Evolutionary conservation across 2,329 filamentous ascomycete genomes (phyloP), one percentile per base, ranked within the genome.

Genomic region (Cytospora schulzeri): DNA sequence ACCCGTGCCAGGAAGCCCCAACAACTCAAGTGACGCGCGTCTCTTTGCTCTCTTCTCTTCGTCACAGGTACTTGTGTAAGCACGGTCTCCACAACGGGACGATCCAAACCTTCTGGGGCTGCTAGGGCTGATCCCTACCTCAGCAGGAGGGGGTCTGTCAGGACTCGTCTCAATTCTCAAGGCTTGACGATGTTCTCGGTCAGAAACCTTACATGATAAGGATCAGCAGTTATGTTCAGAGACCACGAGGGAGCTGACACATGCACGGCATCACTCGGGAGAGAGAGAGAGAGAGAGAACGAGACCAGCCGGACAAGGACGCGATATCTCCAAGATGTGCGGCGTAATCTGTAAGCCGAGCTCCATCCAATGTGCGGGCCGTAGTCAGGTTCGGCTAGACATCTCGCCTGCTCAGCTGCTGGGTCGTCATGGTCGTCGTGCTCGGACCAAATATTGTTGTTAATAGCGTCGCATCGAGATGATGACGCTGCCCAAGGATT

Each of bases 1-100:
- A 45, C 19, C 41, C 19, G 22, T 45, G 41, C 8, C 41, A n/a
- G 19, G 41, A 15, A 51, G 59, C 28, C 55, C 59, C 52, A 29
- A 28, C 60, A 62, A 41, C 38, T 56, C 52, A 55, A 53, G n/a
- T 56, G 60, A 62, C 60, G 60, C 60, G 60, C 60, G 60, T 62
- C 60, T 51, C 53, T 62, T 22, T 45, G n/a, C 26, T 54, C 38
- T 54, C 35, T 45, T 35, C 33, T 12, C 26, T 50, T 50, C 52
- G 29, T 62, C 60, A 52, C 59, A 62, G 48, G 59, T 61, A 55
- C n/a, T 48, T 11, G 41, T 48, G 41, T 48, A 61, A 48, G 38
- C 26, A 56, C n/a, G 7, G 52, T 56, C 60, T n/a, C 60, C 60
- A 62, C 60, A 31, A 62, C 38, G 38, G 52, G 52, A 62, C 29